These are phyloP conservation scores for Xylariomycetidae sp. DNA, from an alignment of 2,329 filamentous ascomycete species.

Conservation along the genomic window DNA sequence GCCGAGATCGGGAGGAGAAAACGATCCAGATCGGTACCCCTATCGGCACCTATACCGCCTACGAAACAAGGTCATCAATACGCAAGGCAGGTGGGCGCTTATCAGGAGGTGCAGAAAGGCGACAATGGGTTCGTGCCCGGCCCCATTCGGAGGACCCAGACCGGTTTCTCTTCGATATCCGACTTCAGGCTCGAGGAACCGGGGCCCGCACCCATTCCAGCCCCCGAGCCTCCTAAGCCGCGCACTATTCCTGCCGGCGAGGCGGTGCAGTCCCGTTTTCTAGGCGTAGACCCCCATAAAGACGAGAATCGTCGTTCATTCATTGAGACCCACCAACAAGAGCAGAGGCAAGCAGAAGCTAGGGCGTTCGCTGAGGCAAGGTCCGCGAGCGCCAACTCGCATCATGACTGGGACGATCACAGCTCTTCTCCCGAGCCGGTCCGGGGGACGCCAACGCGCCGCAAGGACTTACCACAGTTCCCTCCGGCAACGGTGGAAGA, in stretches of 20 bases:
- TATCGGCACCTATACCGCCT: conserved; percentile 27
- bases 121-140: conserved; percentile 48
- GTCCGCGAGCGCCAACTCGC: conserved; percentile 26
- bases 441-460: conserved; percentile 13
- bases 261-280: conserved; percentile 24
- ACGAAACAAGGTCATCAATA: conserved; percentile 25
- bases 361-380: conserved; percentile 52
- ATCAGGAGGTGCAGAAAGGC: conserved; percentile 20
- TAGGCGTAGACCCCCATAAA: conserved; percentile 32
- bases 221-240: conserved; percentile 19
- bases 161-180: conserved; percentile 42
- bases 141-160: conserved; percentile 53
- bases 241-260: conserved; percentile 28
- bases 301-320: conserved; percentile 54
- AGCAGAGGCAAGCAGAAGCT: conserved; percentile 59
- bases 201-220: conserved; percentile 8
- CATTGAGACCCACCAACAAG: conserved; percentile 53
- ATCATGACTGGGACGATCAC: conserved; percentile 27
- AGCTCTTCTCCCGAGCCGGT: conserved; percentile 24
- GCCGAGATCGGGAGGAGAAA: conserved; percentile 64
- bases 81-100: conserved; percentile 17
- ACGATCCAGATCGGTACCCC: conserved; percentile 33
- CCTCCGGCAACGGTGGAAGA: conserved; percentile 14
- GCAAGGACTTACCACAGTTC: conserved; percentile 7
- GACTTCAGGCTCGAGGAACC: conserved; percentile 16